Evolutionary conservation across 805 yeast species (phyloP), one percentile per base, ranked within the genome.

Genomic region (Cyberlindnera xishuangbannaensis): DNA sequence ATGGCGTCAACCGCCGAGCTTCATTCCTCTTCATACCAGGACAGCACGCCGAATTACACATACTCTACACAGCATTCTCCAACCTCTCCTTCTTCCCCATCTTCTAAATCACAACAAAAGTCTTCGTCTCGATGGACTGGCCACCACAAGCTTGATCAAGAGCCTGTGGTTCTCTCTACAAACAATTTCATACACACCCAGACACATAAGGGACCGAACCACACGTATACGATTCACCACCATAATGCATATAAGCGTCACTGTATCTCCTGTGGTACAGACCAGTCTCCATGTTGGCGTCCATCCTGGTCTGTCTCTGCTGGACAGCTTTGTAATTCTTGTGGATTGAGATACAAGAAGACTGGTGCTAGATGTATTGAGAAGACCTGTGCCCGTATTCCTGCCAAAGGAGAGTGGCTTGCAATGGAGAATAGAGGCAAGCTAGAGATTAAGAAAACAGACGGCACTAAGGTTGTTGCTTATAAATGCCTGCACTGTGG

Each of bases 211-310:
- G 51, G 52, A 3, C 50, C 48, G 19, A 45, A 51, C 35, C 54
- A 52, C 41, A 43, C 55, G 16, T 50, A 49, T 40, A 50, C 58
- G 27, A 45, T 50, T 7, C 52, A 46, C 30, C 57, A 52, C 26
- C 51, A 49, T 25, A 43, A 42, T 28, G 40, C 44, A 11, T 34
- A 31, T 31, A 49, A 44, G 51, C 69, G 95, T 45, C 72, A 71
- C 33, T 90, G 98, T 55, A 78, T 90, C 18, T 85, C 96, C 6
- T 90, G 98, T 61, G 86, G 87, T 6, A 76, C 92, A 1, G 81
- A 78, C 36, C 92, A 83, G 47, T 83, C 95, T 6, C 98, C 98
- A 5, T 90, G 98, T 59, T 90, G 98, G 98, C 74, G 98, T 54
- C 98, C 98, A 2, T 82, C 95, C 5, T 90, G 98, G 98, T 78